phyloP scores from a whole-genome alignment of 805 yeast species.

The Metschnikowia dekortorum region DNA sequence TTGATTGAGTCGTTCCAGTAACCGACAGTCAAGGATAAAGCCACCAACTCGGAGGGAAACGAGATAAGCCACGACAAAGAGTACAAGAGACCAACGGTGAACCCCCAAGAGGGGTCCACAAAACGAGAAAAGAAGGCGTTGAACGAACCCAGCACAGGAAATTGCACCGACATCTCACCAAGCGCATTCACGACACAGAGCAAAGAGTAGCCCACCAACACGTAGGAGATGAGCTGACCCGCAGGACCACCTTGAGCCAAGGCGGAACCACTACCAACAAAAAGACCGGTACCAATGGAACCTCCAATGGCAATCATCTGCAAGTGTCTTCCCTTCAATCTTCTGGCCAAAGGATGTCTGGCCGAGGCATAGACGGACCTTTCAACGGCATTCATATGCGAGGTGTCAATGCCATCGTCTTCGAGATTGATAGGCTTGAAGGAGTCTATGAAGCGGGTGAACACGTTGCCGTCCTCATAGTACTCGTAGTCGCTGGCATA shows the following conservation, averaged over 20 bases:
- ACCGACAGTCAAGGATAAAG: slow-evolving; percentile 32
- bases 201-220: slow-evolving; percentile 19
- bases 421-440: slow-evolving; percentile 37
- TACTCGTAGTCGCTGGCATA: not conserved
- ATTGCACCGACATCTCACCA: slow-evolving; percentile 21
- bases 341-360: slow-evolving; percentile 42
- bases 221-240: slow-evolving; percentile 17
- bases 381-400: slow-evolving; percentile 36
- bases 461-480: slow-evolving; percentile 13
- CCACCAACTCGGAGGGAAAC: slow-evolving; percentile 29
- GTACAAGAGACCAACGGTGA: slow-evolving; percentile 21
- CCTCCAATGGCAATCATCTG: slow-evolving; percentile 82
- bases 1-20: slow-evolving; percentile 31
- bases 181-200: slow-evolving; percentile 19
- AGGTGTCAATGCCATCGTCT: slow-evolving; percentile 37
- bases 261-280: slow-evolving; percentile 19
- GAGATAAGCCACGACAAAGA: slow-evolving; percentile 31
- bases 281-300: slow-evolving; percentile 74
- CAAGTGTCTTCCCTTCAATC: slow-evolving; percentile 50
- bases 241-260: slow-evolving; percentile 20
- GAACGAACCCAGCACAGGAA: slow-evolving; percentile 20
- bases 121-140: slow-evolving; percentile 20
- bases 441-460: slow-evolving; percentile 27
- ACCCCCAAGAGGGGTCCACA: slow-evolving; percentile 22
- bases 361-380: slow-evolving; percentile 37